Base-by-base conservation (phyloP, 257 asterid genomes). In the Nicotiana otophora region DNA sequence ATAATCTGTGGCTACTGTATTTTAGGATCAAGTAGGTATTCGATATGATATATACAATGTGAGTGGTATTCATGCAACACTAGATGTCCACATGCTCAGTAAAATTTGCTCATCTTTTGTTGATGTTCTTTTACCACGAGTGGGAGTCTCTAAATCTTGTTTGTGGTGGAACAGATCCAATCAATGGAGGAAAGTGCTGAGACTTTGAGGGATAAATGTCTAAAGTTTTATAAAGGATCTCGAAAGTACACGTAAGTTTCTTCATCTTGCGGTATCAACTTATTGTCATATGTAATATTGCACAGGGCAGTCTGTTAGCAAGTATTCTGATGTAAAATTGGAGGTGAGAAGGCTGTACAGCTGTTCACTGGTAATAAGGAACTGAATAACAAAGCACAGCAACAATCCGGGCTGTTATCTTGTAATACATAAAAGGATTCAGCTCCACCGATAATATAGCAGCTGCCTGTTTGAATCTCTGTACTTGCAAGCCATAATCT, bases 151-250 rank as follows among this genome's bases (percentile, higher is more conserved):
- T 83, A 82, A 70, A 61, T 61, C 83, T 77, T 88, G 60, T 77
- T 85, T 84, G 80, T 89, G 86, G 75, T 83, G 66, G 86, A 70
- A 88, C 97, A 96, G 99, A 90, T 96, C 88, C 99, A 94, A 77
- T 84, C 90, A 86, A 84, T 94, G 97, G 99, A 96, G 89, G 99
- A 96, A 86, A 90, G 87, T 86, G 96, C 97, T 26, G 99, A 96
- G 83, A 87, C 85, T 75, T 72, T 96, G 85, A 89, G 96, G 82
- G 98, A 94, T 61, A 90, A 93, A 88, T 89, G 98, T 75, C 86
- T 93, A 77, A 96, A 94, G 90, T 94, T 94, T 85, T 94, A 91
- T 87, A 94, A 96, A 93, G 98, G 98, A 81, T 92, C 95, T 85
- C 94, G 96, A 83, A 96, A 94, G 87, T 96, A 96, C 89, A 90